These are phyloP conservation scores for Haplosporangium sp. DNA, from an alignment of 371 early-diverging fungal species.

Conservation along the genomic window DNA sequence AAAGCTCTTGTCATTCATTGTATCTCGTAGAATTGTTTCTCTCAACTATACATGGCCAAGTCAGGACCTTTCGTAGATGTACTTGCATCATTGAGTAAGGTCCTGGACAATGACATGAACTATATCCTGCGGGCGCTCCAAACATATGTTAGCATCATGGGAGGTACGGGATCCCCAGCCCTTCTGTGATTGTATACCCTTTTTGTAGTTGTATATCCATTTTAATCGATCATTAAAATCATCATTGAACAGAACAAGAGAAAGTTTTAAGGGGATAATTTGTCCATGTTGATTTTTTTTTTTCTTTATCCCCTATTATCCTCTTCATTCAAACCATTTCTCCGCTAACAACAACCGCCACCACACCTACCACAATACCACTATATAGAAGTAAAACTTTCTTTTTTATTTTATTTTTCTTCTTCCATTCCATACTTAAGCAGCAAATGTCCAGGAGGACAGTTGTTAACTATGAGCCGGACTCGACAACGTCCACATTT, in stretches of 20 bases:
- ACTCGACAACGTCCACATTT: constrained; percentile 43
- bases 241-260: too few relatives aligned
- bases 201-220: not conserved
- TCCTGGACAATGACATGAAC: constrained; percentile 65
- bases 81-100: constrained; percentile 67
- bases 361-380: too few relatives aligned
- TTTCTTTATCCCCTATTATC: too few relatives aligned
- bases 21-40: constrained; percentile 62
- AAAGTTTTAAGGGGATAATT: too few relatives aligned
- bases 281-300: too few relatives aligned
- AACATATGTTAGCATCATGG: constrained; percentile 62
- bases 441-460: constrained; percentile 37
- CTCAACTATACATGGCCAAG: constrained; percentile 69
- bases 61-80: constrained; percentile 68
- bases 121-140: constrained; percentile 72
- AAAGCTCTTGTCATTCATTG: not conserved
- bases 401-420: too few relatives aligned
- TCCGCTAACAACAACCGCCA: too few relatives aligned
- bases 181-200: constrained; percentile 18
- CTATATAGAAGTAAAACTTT: too few relatives aligned
- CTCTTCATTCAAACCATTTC: too few relatives aligned
- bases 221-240: too few relatives aligned
- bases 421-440: not conserved
- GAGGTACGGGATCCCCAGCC: constrained; percentile 29
- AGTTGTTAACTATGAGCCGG: constrained; percentile 30